Base-by-base conservation (phyloP, 2,329 filamentous ascomycete genomes). In the Colletotrichum sp. region DNA sequence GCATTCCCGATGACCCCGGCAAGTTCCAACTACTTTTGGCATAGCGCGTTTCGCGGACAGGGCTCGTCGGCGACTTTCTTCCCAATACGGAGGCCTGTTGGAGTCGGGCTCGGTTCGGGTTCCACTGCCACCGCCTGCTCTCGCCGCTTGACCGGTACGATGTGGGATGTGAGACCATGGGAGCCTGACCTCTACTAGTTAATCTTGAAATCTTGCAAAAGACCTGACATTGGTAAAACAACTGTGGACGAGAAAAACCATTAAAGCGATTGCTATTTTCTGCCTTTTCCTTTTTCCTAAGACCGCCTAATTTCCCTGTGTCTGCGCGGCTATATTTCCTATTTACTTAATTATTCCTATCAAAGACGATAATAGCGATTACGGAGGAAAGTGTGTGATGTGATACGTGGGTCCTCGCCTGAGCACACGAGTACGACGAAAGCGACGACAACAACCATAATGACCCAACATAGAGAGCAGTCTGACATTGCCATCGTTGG, bases 301-400 rank as follows among this genome's bases (percentile, higher is more conserved):
- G 0, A 44, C 39, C 5, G 39, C 39, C 39, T 39, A 12, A 44
- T 1, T 2, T 12, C 5, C 1, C 39, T n/a, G 8, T n/a, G 39
- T n/a, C 39, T 44, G 39, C 39, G 39, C 39, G 19, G 19, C 19
- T n/a, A n/a, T 6, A 11, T 11, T 44, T n/a, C 19, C 2, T 44
- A 11, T 44, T 5, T 44, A 44, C 9, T 44, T 0, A 0, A 44
- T 11, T n/a, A 6, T 3, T 44, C 0, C 1, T n/a, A 3, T n/a
- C 3, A n/a, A 0, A 44, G 39, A 44, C 19, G 19, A n/a, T 44
- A n/a, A 0, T n/a, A 11, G 39, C 19, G 39, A 44, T n/a, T 39
- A 9, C 36, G 36, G 36, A 39, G 36, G 36, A 19, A 19, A 39
- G 36, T 0, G 34, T 39, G 7, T 8, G 4, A 5, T 0, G 0